A percentile compares a stretch with the other conserved stretches of the same genome.
These are phyloP conservation scores for Vanrija humicola DNA, from an alignment of 1,284 basidiomycete genomes.

Conservation along the genomic window DNA sequence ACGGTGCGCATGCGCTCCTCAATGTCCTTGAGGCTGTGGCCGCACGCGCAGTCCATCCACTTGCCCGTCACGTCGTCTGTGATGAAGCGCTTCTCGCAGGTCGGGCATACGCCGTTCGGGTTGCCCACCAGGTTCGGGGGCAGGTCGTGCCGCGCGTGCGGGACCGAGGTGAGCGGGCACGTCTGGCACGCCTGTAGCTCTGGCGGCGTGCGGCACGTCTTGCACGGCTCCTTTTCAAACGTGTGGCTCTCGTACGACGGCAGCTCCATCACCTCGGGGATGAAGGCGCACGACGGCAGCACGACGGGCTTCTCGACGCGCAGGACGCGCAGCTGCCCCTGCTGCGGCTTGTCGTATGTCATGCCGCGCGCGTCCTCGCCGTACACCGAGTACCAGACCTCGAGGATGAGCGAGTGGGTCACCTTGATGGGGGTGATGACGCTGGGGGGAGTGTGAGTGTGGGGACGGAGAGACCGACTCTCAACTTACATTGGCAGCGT, in stretches of 20 bases:
- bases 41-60: constrained; percentile 29
- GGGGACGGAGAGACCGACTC: background rate
- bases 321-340: constrained; percentile 41
- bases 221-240: constrained; percentile 15
- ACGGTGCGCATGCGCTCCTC: constrained; percentile 17
- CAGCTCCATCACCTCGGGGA: constrained; percentile 18
- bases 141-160: constrained; percentile 30
- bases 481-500: constrained; percentile 23
- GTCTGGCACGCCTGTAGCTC: constrained; percentile 18
- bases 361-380: constrained; percentile 31
- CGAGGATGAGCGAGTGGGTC: constrained; percentile 35
- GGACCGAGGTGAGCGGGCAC: constrained; percentile 21
- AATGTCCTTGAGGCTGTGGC: constrained; percentile 14
- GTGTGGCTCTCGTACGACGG: constrained; percentile 16
- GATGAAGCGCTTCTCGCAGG: constrained; percentile 22
- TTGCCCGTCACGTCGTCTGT: constrained; percentile 17
- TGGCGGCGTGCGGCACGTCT: constrained; percentile 13
- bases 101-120: constrained; percentile 26
- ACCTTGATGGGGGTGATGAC: constrained; percentile 45
- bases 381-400: constrained; percentile 45
- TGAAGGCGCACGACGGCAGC: constrained; percentile 31
- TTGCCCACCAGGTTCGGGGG: constrained; percentile 23
- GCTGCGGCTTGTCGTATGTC: constrained; percentile 17
- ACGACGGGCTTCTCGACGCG: constrained; percentile 32
- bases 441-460: constrained; percentile 1